Percentiles rank a stretch among this genome's conserved stretches.
These are phyloP conservation scores for Termitomyces sp. DNA, from an alignment of 768 basidiomycete species.

Conservation along the genomic window DNA sequence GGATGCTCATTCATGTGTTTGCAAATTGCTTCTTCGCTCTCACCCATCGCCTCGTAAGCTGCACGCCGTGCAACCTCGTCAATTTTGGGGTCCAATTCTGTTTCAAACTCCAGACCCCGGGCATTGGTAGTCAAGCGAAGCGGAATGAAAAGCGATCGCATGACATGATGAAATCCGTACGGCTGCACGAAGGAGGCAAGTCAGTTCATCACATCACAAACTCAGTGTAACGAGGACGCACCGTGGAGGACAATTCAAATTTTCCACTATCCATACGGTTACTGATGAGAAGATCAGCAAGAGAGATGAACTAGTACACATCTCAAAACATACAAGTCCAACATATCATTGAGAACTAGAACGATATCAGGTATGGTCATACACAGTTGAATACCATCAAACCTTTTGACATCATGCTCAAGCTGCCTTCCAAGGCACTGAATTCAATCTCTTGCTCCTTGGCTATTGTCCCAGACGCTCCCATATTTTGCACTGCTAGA, in stretches of 20 bases:
- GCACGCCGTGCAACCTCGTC: conserved; percentile 61
- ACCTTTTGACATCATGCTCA: conserved; percentile 89
- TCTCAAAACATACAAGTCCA: conserved; percentile 58
- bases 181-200: conserved; percentile 31
- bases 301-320: conserved; percentile 2
- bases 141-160: conserved; percentile 69
- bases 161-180: conserved; percentile 72
- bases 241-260: conserved; percentile 65
- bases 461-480: conserved; percentile 66
- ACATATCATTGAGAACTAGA: conserved; percentile 69
- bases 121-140: conserved; percentile 64
- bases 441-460: conserved; percentile 85
- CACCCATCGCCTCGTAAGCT: conserved; percentile 55
- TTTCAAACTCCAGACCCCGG: conserved; percentile 58
- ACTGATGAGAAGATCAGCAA: conserved; percentile 26
- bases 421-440: conserved; percentile 72
- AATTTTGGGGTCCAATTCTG: conserved; percentile 62
- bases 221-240: conserved; percentile 16
- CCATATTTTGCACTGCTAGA: conserved; percentile 90
- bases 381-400: conserved; percentile 10
- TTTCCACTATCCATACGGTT: conserved; percentile 85
- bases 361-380: background rate
- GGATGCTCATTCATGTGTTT: conserved; percentile 38
- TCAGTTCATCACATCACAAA: background rate
- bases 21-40: conserved; percentile 33